phyloP scores from a whole-genome alignment of 768 basidiomycete species.

The Rhizopogon rudus region DNA sequence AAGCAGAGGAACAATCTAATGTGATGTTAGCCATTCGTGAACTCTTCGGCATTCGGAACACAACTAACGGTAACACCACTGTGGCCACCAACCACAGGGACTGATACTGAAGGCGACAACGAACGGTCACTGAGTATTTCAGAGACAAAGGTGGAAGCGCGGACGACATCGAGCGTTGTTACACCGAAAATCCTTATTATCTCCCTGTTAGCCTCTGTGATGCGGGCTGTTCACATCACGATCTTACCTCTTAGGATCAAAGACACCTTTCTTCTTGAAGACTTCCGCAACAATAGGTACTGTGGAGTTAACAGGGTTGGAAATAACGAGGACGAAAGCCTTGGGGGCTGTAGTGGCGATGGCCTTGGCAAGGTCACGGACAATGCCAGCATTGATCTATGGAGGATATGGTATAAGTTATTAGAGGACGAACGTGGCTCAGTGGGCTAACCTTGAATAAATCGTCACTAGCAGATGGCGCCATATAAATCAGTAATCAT shows the following conservation, averaged over 20 bases:
- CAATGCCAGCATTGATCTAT: conserved; percentile 97
- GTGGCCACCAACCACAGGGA: conserved; percentile 95
- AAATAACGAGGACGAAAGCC: conserved; percentile 93
- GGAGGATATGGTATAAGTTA: neutral
- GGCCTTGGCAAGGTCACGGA: conserved; percentile 86
- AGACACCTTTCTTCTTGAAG: conserved; percentile 88
- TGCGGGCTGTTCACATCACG: neutral
- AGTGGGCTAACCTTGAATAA: conserved; percentile 74
- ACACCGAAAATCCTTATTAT: conserved; percentile 84
- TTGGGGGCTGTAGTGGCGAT: conserved; percentile 82
- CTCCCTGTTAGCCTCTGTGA: conserved; percentile 1
- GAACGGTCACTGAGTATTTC: conserved; percentile 65
- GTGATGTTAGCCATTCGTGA: conserved; percentile 6
- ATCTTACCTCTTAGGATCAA: conserved; percentile 82
- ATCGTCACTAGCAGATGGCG: conserved; percentile 68
- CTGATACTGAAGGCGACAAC: conserved; percentile 56
- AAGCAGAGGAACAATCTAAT: conserved; percentile 86
- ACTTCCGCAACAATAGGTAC: conserved; percentile 96
- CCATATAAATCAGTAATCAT: conserved; percentile 1
- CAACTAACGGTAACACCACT: conserved; percentile 77
- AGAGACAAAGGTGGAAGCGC: conserved; percentile 93
- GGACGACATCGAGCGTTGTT: conserved; percentile 95
- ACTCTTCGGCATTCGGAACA: neutral
- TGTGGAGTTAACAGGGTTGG: conserved; percentile 99
- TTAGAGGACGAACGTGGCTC: neutral